A percentile compares a stretch with the other conserved stretches of the same genome.
phyloP scores from a whole-genome alignment of 108 stramenopile genomes.

The Bacterosira constricta region DNA sequence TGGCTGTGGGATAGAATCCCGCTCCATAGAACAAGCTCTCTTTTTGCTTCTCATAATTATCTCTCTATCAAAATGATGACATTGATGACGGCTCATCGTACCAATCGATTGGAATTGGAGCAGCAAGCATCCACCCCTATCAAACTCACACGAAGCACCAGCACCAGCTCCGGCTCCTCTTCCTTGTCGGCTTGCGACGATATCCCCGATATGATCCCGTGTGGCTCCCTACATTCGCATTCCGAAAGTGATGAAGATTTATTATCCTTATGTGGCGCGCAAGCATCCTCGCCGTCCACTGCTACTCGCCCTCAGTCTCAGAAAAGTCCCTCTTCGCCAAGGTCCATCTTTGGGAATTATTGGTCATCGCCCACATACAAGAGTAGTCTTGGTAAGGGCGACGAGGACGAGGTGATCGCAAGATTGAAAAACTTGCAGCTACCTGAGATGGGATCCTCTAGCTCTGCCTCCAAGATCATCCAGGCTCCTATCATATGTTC shows the following conservation, averaged over 20 bases:
- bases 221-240: background rate
- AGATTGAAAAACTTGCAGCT: slow-evolving; percentile 4
- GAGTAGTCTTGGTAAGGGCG: background rate
- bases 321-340: background rate
- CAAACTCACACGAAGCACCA: background rate
- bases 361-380: slow-evolving; percentile 13
- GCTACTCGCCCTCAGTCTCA: background rate
- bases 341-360: slow-evolving; percentile 35
- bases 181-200: background rate
- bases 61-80: background rate
- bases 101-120: background rate
- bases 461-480: background rate
- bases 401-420: slow-evolving; percentile 4
- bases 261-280: no score
- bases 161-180: background rate
- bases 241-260: background rate
- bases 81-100: background rate
- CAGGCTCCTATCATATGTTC: background rate
- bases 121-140: background rate
- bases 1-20: no score
- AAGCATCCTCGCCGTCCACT: background rate
- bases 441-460: slow-evolving; percentile 1
- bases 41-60: no score
- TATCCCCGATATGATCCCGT: background rate
- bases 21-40: background rate